A percentile compares a stretch with the other conserved stretches of the same genome.
Evolutionary conservation across 225 moss, liverwort and hornwort genomes (phyloP).

Genomic region (Straminergon stramineum): DNA sequence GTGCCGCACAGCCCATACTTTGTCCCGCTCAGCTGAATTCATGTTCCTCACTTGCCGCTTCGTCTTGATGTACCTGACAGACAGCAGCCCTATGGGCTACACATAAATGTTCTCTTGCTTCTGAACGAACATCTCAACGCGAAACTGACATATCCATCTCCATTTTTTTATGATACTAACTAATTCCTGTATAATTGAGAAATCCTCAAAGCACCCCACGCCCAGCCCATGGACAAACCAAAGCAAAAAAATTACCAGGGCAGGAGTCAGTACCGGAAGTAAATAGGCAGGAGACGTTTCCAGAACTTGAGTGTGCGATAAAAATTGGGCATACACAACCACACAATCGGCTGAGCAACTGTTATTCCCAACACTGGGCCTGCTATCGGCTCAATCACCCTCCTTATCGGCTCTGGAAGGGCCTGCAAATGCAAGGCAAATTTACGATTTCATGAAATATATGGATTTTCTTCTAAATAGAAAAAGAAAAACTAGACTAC

Average conservation of each 20-base stretch:
- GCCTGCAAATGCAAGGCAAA: constrained; percentile 15
- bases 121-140: constrained; percentile 2
- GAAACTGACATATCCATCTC: not conserved
- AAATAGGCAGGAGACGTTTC: constrained; percentile 93
- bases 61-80: constrained; percentile 86
- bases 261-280: constrained; percentile 49
- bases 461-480: not conserved
- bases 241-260: not conserved
- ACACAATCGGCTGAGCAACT: constrained; percentile 68
- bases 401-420: constrained; percentile 26
- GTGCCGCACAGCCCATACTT: constrained; percentile 78
- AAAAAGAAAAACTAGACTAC: not conserved
- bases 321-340: constrained; percentile 74
- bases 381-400: constrained; percentile 38
- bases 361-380: constrained; percentile 64
- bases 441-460: not conserved
- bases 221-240: not conserved
- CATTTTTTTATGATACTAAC: not conserved
- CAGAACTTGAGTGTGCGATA: constrained; percentile 87
- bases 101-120: constrained; percentile 54
- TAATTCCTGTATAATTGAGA: not conserved
- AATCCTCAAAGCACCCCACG: not conserved
- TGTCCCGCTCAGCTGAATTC: constrained; percentile 43
- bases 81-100: constrained; percentile 47
- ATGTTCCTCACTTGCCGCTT: constrained; percentile 68